A percentile compares a stretch with the other conserved stretches of the same genome.
Conservation (phyloP, 2,329 filamentous ascomycete genomes). For the Neopestalotiopsis clavispora region DNA sequence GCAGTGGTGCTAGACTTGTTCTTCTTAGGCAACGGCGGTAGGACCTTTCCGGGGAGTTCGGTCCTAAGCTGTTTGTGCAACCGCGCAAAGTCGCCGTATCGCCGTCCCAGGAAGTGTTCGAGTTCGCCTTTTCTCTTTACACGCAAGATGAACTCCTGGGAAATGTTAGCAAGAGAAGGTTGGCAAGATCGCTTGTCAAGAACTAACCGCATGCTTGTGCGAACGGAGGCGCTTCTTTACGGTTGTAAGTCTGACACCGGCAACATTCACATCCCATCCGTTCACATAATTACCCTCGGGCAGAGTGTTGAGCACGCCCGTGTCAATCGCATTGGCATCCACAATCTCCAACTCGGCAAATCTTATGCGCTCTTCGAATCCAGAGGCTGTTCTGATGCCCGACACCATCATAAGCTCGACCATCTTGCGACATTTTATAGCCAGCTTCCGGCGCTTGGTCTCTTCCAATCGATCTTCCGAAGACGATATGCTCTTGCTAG, state of each 20-base stretch:
- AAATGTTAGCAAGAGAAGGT: not conserved
- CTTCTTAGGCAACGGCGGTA: conserved; percentile 87
- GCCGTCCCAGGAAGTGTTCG: conserved; percentile 79
- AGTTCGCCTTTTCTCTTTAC: conserved; percentile 78
- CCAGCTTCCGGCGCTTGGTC: conserved; percentile 91
- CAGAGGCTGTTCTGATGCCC: conserved; percentile 91
- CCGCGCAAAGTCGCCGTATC: conserved; percentile 86
- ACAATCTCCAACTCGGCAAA: conserved; percentile 98
- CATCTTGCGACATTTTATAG: conserved; percentile 90
- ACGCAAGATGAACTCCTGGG: conserved; percentile 86
- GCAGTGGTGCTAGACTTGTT: conserved; percentile 81
- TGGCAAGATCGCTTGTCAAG: not conserved
- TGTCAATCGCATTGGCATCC: conserved; percentile 89
- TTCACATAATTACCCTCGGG: conserved; percentile 93
- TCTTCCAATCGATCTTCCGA: conserved; percentile 96
- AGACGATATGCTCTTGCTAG: conserved; percentile 94
- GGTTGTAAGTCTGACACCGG: conserved; percentile 80
- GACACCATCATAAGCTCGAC: conserved; percentile 99
- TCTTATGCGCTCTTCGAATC: conserved; percentile 95
- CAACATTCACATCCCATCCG: conserved; percentile 96
- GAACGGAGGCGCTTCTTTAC: conserved; percentile 86
- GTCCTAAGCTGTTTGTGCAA: conserved; percentile 80
- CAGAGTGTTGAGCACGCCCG: conserved; percentile 82
- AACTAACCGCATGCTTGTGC: conserved; percentile 85
- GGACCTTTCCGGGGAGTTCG: conserved; percentile 88